A percentile compares a stretch with the other conserved stretches of the same genome.
phyloP scores from a whole-genome alignment of 257 asterid genomes.

The Penstemon eatonii region DNA sequence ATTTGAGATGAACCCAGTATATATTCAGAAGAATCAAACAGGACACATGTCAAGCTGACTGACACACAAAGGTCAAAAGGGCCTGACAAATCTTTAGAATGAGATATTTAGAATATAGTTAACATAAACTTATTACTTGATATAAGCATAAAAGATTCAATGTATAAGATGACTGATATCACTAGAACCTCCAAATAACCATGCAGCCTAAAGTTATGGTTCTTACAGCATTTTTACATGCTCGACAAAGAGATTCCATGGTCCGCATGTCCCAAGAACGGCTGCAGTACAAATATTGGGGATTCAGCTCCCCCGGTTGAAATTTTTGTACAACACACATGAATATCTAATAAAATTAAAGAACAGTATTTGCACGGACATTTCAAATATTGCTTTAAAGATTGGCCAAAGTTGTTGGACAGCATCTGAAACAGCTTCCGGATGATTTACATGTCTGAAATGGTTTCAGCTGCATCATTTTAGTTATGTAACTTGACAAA shows the following conservation, averaged over 20 bases:
- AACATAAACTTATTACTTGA: background rate
- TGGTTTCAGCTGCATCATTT: constrained; percentile 27
- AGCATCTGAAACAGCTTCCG: constrained; percentile 98
- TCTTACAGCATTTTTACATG: constrained; percentile 97
- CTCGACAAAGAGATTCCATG: constrained; percentile 99
- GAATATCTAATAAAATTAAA: constrained; percentile 26
- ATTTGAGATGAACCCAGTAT: no score
- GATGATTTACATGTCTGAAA: constrained; percentile 89
- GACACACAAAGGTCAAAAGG: background rate
- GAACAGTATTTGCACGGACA: constrained; percentile 49
- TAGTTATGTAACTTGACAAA: constrained; percentile 4
- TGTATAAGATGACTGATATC: constrained; percentile 15
- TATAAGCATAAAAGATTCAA: background rate
- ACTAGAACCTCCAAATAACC: constrained; percentile 16
- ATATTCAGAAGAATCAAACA: background rate
- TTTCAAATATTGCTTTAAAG: constrained; percentile 91
- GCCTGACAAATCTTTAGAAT: background rate
- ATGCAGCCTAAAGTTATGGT: constrained; percentile 5
- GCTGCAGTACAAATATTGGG: constrained; percentile 49
- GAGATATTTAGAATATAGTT: constrained; percentile 3
- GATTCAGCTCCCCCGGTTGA: constrained; percentile 27
- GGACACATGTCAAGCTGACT: background rate
- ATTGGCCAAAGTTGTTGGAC: constrained; percentile 95
- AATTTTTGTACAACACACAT: constrained; percentile 13
- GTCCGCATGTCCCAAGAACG: constrained; percentile 99